Conservation (phyloP, 1,284 basidiomycete genomes). For the Garcileccinum viscosum region DNA sequence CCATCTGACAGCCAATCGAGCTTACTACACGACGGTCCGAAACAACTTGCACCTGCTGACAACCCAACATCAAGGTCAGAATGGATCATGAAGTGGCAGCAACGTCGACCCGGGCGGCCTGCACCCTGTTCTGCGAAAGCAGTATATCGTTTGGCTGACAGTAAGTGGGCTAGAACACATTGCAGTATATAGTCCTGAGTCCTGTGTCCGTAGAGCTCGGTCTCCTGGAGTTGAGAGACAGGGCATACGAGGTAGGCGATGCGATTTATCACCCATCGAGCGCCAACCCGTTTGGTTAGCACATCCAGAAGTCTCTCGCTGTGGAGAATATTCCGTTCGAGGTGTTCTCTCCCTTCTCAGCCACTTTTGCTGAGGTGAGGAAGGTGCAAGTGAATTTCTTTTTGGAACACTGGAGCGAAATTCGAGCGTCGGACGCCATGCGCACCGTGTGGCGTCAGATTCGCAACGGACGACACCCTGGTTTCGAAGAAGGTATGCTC, state of each 20-base stretch:
- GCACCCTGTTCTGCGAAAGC: constrained; percentile 88
- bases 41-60: constrained; percentile 25
- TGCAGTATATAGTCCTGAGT: constrained; percentile 2
- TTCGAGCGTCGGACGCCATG: constrained; percentile 82
- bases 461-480: constrained; percentile 78
- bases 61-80: constrained; percentile 55
- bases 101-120: constrained; percentile 63
- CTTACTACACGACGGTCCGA: constrained; percentile 35
- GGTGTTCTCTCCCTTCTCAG: constrained; percentile 85
- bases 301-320: constrained; percentile 78
- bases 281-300: constrained; percentile 44
- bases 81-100: constrained; percentile 73
- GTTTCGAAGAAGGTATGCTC: constrained; percentile 76
- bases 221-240: constrained; percentile 69
- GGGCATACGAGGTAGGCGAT: constrained; percentile 63
- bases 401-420: constrained; percentile 81
- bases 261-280: not conserved
- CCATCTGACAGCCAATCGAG: constrained; percentile 45
- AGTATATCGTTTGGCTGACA: constrained; percentile 85
- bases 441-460: constrained; percentile 85
- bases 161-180: constrained; percentile 48
- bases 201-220: constrained; percentile 60
- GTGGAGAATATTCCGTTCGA: constrained; percentile 86
- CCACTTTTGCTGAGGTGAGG: constrained; percentile 82
- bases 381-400: constrained; percentile 84